Percentiles rank a stretch among this genome's conserved stretches.
Evolutionary conservation across 805 yeast species (phyloP).

Genomic region (Candida boleticola): DNA sequence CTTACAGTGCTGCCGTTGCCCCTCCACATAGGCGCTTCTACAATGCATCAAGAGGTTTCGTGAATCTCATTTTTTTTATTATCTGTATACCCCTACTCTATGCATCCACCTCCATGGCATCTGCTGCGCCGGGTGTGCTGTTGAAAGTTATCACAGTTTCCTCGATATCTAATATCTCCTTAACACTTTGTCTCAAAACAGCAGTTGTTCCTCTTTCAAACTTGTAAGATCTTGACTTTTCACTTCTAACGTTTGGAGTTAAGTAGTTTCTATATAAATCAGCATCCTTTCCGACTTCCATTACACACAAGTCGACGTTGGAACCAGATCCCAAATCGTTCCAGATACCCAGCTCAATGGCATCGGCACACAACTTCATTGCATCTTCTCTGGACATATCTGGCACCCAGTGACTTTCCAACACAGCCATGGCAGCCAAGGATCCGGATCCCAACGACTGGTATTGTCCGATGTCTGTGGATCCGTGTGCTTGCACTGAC

Average conservation of each 20-base stretch:
- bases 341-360: slow-evolving; percentile 98
- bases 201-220: slow-evolving; percentile 95
- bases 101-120: slow-evolving; percentile 45
- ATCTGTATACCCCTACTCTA: too few species aligned
- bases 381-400: slow-evolving; percentile 85
- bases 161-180: slow-evolving; percentile 64
- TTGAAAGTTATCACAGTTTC: slow-evolving; percentile 52
- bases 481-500: slow-evolving; percentile 96
- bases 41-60: too few species aligned
- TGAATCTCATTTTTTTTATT: too few species aligned
- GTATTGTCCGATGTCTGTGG: slow-evolving; percentile 93
- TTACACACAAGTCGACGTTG: slow-evolving; percentile 94
- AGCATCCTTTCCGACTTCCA: slow-evolving; percentile 92
- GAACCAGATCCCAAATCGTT: slow-evolving; percentile 99
- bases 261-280: slow-evolving; percentile 79
- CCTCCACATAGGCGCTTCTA: too few species aligned
- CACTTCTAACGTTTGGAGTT: slow-evolving; percentile 85
- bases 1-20: too few species aligned
- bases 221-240: slow-evolving; percentile 78
- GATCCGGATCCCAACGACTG: slow-evolving; percentile 95
- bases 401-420: slow-evolving; percentile 84
- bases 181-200: slow-evolving; percentile 64
- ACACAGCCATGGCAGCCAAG: slow-evolving; percentile 96
- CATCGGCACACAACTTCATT: slow-evolving; percentile 84
- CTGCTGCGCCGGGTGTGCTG: slow-evolving; percentile 15